Conservation (phyloP, 495 filamentous ascomycete genomes). For the Xylaria scruposa region DNA sequence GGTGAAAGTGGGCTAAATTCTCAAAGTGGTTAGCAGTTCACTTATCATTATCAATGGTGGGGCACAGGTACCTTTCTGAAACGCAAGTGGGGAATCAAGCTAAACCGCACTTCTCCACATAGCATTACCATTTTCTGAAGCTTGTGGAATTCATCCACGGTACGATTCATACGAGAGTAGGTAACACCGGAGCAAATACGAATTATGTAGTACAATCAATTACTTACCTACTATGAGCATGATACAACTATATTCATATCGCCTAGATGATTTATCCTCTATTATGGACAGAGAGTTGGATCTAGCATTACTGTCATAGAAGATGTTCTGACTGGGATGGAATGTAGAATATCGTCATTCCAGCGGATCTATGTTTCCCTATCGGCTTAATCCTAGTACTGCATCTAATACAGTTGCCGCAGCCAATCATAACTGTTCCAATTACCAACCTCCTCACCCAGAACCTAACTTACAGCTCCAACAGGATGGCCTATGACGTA, state of each 20-base stretch:
- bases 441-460: conserved; percentile 9
- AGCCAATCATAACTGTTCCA: conserved; percentile 3
- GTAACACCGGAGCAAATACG: too few relatives aligned
- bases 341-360: background rate
- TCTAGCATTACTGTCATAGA: background rate
- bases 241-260: background rate
- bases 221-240: background rate
- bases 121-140: too few relatives aligned
- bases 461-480: background rate
- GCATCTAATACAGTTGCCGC: background rate
- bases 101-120: background rate
- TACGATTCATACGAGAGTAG: too few relatives aligned
- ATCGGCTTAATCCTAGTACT: background rate
- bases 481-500: conserved; percentile 7
- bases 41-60: background rate
- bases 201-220: too few relatives aligned
- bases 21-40: background rate
- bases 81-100: background rate
- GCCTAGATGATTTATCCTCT: background rate
- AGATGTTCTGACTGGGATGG: background rate
- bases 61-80: background rate
- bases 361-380: background rate
- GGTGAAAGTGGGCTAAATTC: conserved; percentile 28
- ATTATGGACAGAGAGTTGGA: too few relatives aligned
- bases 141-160: background rate